These are phyloP conservation scores for Chloranthus sessilifolius DNA, from an alignment of 164 flowering plant species.

Conservation along the genomic window DNA sequence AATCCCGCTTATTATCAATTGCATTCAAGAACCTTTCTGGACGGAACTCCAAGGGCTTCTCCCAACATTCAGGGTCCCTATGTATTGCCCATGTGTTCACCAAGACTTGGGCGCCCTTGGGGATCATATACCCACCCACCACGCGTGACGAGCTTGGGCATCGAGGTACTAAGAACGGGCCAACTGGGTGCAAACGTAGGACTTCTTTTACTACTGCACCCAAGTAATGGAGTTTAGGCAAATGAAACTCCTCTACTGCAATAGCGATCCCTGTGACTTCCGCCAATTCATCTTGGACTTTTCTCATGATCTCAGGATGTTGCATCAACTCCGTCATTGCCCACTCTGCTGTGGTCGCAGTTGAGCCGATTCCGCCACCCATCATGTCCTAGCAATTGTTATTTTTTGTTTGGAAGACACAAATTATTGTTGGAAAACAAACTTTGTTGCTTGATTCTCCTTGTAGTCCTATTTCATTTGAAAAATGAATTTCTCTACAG, in stretches of 20 bases:
- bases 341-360: neutral
- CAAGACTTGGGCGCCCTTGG: neutral
- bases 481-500: no score
- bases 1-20: neutral
- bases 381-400: neutral
- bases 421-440: no score
- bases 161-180: neutral
- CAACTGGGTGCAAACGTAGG: neutral
- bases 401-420: no score
- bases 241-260: neutral
- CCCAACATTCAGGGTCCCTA: neutral
- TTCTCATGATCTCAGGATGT: neutral
- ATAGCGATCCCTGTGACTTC: neutral
- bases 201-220: neutral
- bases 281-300: neutral
- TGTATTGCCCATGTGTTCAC: constrained; percentile 2
- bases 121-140: neutral
- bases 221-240: neutral
- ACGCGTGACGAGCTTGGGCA: neutral
- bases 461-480: no score
- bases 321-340: neutral
- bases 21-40: constrained; percentile 2
- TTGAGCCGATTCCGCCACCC: neutral
- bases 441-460: no score
- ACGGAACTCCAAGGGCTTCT: neutral